Evolutionary conservation across 2,329 filamentous ascomycete genomes (phyloP).

Genomic region (Macrophomina tecta): DNA sequence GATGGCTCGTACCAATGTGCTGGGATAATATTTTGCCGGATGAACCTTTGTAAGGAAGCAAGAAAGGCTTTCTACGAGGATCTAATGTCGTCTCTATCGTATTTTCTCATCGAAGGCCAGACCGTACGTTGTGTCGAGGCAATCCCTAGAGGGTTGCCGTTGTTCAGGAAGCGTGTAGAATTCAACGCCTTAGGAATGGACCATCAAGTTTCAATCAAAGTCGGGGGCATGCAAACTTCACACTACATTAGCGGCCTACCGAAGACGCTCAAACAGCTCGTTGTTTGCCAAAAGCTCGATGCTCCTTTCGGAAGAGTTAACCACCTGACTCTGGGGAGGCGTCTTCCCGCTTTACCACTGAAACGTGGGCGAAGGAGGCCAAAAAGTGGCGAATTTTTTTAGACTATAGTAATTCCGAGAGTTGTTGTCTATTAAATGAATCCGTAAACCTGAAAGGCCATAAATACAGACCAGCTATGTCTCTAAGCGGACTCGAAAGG

Average conservation of each 20-base stretch:
- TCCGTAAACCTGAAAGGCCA: too few relatives aligned
- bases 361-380: slow-evolving; percentile 11
- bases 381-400: slow-evolving; percentile 1
- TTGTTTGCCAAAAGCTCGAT: slow-evolving; percentile 28
- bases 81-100: too few relatives aligned
- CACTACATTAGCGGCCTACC: slow-evolving; percentile 32
- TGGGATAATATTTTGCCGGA: too few relatives aligned
- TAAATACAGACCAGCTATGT: too few relatives aligned
- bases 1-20: too few relatives aligned
- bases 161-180: slow-evolving; percentile 29
- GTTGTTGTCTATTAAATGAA: neutral
- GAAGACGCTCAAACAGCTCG: slow-evolving; percentile 26
- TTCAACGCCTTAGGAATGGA: neutral
- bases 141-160: too few relatives aligned
- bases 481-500: neutral
- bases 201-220: slow-evolving; percentile 25
- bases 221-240: slow-evolving; percentile 29
- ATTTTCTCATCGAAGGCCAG: too few relatives aligned
- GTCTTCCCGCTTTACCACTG: slow-evolving; percentile 24
- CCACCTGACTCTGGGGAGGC: slow-evolving; percentile 24
- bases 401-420: neutral
- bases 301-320: slow-evolving; percentile 31
- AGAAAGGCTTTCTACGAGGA: too few relatives aligned
- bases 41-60: too few relatives aligned
- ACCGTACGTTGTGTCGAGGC: too few relatives aligned